phyloP scores from a whole-genome alignment of 176 grass and related monocot species.

The Saccharum officinarum region DNA sequence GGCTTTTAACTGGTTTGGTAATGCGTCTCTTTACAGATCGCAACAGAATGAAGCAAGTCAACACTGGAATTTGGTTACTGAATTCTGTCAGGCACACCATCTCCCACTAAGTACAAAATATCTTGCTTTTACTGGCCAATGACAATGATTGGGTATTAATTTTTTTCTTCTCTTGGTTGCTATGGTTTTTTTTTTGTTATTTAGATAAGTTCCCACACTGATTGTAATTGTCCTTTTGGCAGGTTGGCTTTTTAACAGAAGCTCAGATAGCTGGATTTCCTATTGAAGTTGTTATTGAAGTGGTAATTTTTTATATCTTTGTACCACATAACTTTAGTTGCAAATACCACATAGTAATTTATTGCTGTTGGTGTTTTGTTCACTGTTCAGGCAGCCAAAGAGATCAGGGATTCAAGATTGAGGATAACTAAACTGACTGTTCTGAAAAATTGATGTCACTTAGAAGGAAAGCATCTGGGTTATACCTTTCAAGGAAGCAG shows the following conservation, averaged over 20 bases:
- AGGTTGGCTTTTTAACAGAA: slow-evolving; percentile 99
- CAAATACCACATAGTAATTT: slow-evolving; percentile 26
- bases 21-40: slow-evolving; percentile 67
- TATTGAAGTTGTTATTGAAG: slow-evolving; percentile 73
- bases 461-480: slow-evolving; percentile 61
- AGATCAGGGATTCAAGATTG: slow-evolving; percentile 79
- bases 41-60: slow-evolving; percentile 81
- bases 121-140: slow-evolving; percentile 80
- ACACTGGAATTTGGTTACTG: slow-evolving; percentile 83
- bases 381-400: slow-evolving; percentile 79
- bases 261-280: slow-evolving; percentile 75
- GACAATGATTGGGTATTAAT: slow-evolving; percentile 96
- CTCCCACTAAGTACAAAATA: slow-evolving; percentile 89
- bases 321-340: slow-evolving; percentile 21
- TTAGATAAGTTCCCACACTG: slow-evolving; percentile 17
- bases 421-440: slow-evolving; percentile 87
- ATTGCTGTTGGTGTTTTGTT: slow-evolving; percentile 40
- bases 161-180: slow-evolving; percentile 16
- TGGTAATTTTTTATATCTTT: slow-evolving; percentile 48
- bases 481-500: slow-evolving; percentile 50
- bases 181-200: not conserved
- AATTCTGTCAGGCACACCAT: slow-evolving; percentile 78
- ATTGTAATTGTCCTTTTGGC: slow-evolving; percentile 41
- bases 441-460: slow-evolving; percentile 62
- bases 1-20: slow-evolving; percentile 82